These are phyloP conservation scores for Candida montana DNA, from an alignment of 805 yeast species.

Conservation along the genomic window DNA sequence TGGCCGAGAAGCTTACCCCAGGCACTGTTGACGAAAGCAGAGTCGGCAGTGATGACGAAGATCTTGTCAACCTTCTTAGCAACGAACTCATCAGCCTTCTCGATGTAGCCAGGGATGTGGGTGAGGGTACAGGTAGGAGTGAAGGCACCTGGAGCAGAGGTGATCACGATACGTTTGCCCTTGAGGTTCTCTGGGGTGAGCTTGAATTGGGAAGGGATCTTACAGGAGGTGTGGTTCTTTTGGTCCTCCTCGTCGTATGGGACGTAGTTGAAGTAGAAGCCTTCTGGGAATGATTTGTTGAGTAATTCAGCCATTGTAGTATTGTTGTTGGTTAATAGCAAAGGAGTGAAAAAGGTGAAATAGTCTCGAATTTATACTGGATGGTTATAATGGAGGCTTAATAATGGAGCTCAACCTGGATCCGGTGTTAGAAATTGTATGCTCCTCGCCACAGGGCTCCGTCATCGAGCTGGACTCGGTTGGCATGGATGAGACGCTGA, in stretches of 20 bases:
- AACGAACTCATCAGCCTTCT: constrained; percentile 43
- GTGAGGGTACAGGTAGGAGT: constrained; percentile 74
- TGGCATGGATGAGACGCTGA: constrained; percentile 9
- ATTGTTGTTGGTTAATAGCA: background rate
- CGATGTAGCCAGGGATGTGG: constrained; percentile 66
- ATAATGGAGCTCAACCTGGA: background rate
- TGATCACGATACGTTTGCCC: constrained; percentile 46
- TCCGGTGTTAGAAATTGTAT: background rate
- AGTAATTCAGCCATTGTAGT: constrained; percentile 16
- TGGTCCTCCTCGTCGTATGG: constrained; percentile 25
- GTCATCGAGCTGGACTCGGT: constrained; percentile 14
- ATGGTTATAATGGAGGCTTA: too few relatives aligned
- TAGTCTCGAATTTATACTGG: background rate
- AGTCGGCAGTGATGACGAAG: constrained; percentile 61
- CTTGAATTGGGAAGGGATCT: constrained; percentile 22
- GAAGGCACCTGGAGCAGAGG: constrained; percentile 83
- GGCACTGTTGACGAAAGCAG: constrained; percentile 65
- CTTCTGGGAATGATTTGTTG: constrained; percentile 25
- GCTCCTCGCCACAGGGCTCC: constrained; percentile 19
- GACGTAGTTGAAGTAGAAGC: constrained; percentile 25
- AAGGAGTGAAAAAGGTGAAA: background rate
- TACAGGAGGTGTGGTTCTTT: constrained; percentile 21
- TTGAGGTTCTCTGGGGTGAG: constrained; percentile 22
- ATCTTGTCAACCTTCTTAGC: constrained; percentile 56
- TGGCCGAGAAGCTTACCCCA: constrained; percentile 48